Evolutionary conservation across 106 monocot genomes (phyloP), one percentile per base, ranked within the genome.

Genomic region (Dendrobium huoshanense): DNA sequence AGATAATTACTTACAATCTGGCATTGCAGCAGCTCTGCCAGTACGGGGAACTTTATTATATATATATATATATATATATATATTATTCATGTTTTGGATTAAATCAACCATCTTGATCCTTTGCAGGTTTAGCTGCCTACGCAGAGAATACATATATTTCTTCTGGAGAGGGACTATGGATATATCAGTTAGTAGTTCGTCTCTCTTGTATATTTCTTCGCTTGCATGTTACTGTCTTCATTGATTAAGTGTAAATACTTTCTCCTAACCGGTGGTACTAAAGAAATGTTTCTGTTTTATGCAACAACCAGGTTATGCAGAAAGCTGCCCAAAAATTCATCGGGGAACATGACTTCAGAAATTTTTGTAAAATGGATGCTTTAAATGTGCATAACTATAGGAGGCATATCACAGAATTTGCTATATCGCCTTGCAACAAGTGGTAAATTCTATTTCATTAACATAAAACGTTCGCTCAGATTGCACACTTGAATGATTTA

Each of bases 321-420:
- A 79, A 80, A 81, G 92, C 91, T 78, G 88, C 87, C 75, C 75
- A 81, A 42, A 91, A 85, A 81, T 90, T 99, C 41, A 85, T 90
- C 72, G 98, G 98, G 82, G 91, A 91, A 77, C 88, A 95, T 85
- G 98, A 99, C 77, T 99, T 93, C 82, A 91, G 98, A 85, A 99
- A 95, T 76, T 99, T 99, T 73, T 99, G 98, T 83, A 99, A 99
- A 86, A 95, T 99, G 98, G 98, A 99, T 91, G 98, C 98, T 77
- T 87, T 81, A 54, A 99, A 99, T 85, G 98, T 99, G 41, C 89
- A 82, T 48, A 99, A 99, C 75, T 99, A 90, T 80, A 91, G 45
- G 55, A 85, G 95, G 29, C 44, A 77, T 41, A 93, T 99, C 29
- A 91, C 87, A 55, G 54, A 56, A 22, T 91, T 93, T 83, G 77